Conservation (phyloP, 1,284 basidiomycete species). For the Sphagnurus paluster region DNA sequence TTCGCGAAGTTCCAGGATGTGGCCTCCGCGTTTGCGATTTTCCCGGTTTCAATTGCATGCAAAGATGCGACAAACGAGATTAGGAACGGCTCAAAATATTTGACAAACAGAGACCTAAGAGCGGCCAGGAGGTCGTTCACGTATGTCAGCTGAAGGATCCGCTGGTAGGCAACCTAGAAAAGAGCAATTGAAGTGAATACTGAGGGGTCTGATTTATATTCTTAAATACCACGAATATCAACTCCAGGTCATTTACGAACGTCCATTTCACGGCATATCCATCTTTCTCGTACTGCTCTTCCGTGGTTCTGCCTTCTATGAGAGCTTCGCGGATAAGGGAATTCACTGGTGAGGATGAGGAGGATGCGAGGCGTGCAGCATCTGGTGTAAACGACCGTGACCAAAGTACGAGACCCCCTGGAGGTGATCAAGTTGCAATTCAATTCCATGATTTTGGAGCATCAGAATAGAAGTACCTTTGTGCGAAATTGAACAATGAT, state of each 20-base stretch:
- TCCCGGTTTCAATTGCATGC: constrained; percentile 55
- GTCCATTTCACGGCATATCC: constrained; percentile 93
- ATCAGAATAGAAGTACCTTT: constrained; percentile 17
- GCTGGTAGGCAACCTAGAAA: constrained; percentile 91
- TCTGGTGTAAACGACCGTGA: constrained; percentile 89
- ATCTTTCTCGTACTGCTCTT: constrained; percentile 87
- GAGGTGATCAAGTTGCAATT: neutral
- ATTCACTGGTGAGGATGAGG: constrained; percentile 87
- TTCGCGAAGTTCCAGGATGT: constrained; percentile 67
- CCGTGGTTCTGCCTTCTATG: constrained; percentile 79
- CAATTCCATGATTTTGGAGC: neutral
- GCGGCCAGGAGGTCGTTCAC: constrained; percentile 85
- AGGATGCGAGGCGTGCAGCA: constrained; percentile 69
- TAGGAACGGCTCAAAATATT: constrained; percentile 83
- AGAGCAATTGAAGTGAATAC: constrained; percentile 6
- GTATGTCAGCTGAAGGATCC: constrained; percentile 93
- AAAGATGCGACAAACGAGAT: constrained; percentile 80
- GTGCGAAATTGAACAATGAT: constrained; percentile 26
- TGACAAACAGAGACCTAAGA: constrained; percentile 82
- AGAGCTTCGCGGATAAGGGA: constrained; percentile 87
- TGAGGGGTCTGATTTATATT: neutral
- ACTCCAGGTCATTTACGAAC: constrained; percentile 88
- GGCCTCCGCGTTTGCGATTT: constrained; percentile 38
- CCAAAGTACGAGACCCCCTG: constrained; percentile 92
- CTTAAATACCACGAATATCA: constrained; percentile 86